phyloP scores from a whole-genome alignment of 352 stramenopile genomes.

The Pythium rhizo-oryzae region DNA sequence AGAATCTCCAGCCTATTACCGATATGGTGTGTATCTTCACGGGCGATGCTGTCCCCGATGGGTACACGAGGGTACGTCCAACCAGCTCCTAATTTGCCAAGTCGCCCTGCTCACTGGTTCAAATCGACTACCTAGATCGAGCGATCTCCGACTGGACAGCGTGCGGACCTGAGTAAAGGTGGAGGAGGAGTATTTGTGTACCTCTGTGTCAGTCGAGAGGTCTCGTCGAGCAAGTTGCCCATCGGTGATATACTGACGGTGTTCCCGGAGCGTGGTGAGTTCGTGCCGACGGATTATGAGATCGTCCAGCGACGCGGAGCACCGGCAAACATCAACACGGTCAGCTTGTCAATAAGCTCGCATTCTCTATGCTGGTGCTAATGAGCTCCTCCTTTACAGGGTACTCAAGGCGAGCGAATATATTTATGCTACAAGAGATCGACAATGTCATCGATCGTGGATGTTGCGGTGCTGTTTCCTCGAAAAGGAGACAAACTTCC shows the following conservation, averaged over 20 bases:
- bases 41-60: constrained; percentile 65
- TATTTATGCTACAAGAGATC: constrained; percentile 81
- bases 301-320: constrained; percentile 57
- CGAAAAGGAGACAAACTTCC: constrained; percentile 84
- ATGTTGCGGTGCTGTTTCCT: constrained; percentile 74
- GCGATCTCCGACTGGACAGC: constrained; percentile 66
- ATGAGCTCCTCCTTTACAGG: constrained; percentile 33
- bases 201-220: constrained; percentile 66
- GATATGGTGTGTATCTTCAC: constrained; percentile 82
- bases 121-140: constrained; percentile 50
- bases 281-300: constrained; percentile 79
- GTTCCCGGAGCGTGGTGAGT: constrained; percentile 78
- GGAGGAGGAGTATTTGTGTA: constrained; percentile 81
- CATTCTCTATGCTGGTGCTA: not conserved
- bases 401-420: constrained; percentile 81
- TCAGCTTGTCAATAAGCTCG: constrained; percentile 24
- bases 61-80: constrained; percentile 65
- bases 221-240: constrained; percentile 45
- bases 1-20: constrained; percentile 53
- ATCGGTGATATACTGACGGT: constrained; percentile 81
- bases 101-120: not conserved
- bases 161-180: constrained; percentile 82
- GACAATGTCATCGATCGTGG: constrained; percentile 55
- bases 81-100: not conserved
- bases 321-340: constrained; percentile 77